These are phyloP conservation scores for Ottelia alismoides DNA, from an alignment of 106 monocot genomes.

Conservation along the genomic window DNA sequence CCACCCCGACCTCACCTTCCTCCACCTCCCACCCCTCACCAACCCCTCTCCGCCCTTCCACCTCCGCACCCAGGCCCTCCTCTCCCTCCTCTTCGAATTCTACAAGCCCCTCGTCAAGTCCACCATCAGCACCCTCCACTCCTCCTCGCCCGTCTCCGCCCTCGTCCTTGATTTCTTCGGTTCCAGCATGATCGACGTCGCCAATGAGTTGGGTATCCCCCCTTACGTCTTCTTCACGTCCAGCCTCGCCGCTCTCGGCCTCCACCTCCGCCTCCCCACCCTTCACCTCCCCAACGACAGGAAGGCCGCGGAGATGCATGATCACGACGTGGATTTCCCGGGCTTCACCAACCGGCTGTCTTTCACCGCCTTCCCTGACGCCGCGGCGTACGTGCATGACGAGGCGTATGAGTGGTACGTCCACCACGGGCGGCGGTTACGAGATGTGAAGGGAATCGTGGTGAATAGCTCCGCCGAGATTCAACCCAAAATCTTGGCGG, in stretches of 20 bases:
- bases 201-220: not conserved
- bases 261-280: not conserved
- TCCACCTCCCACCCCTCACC: too few species aligned
- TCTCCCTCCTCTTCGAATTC: constrained; percentile 1
- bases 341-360: too few species aligned
- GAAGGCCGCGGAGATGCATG: not conserved
- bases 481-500: too few species aligned
- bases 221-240: constrained; percentile 10
- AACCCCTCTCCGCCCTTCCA: too few species aligned
- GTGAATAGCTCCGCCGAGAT: too few species aligned
- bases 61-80: too few species aligned
- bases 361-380: too few species aligned
- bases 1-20: too few species aligned
- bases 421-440: too few species aligned
- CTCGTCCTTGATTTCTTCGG: constrained; percentile 4
- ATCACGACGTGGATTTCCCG: not conserved
- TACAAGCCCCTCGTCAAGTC: not conserved
- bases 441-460: too few species aligned
- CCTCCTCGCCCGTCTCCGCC: not conserved
- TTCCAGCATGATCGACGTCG: not conserved
- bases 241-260: not conserved
- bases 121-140: not conserved
- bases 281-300: not conserved
- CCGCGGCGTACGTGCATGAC: too few species aligned
- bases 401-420: too few species aligned